These are phyloP conservation scores for Populus nigra DNA, from an alignment of 345 rosid genomes.

Conservation along the genomic window DNA sequence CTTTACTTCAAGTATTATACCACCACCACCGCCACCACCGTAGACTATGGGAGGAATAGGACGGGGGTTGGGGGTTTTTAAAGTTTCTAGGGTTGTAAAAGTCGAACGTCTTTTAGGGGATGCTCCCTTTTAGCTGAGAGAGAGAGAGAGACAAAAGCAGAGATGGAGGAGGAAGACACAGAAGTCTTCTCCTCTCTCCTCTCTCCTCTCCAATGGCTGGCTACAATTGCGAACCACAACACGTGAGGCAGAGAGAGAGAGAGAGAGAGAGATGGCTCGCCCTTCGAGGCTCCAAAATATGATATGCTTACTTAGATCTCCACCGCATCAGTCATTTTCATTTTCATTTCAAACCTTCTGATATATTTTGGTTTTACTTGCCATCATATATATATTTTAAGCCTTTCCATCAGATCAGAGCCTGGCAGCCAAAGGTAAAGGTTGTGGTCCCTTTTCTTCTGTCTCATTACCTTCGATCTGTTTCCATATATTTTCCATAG, in stretches of 20 bases:
- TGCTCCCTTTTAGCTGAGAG: too few species aligned
- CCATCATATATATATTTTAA: background rate
- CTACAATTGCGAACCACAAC: constrained; percentile 13
- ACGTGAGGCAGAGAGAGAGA: constrained; percentile 28
- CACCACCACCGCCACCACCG: too few species aligned
- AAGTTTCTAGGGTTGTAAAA: background rate
- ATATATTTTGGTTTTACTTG: background rate
- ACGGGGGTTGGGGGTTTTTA: background rate
- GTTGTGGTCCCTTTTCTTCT: background rate
- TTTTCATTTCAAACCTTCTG: background rate
- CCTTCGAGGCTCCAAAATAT: background rate
- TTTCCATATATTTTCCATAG: background rate
- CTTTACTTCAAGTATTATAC: too few species aligned
- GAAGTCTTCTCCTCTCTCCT: background rate
- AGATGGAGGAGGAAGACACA: background rate
- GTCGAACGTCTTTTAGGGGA: background rate
- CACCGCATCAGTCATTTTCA: constrained; percentile 35
- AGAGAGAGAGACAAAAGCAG: background rate
- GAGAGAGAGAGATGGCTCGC: constrained; percentile 18
- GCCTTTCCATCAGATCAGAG: background rate
- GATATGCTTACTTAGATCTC: constrained; percentile 1
- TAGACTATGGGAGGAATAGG: background rate
- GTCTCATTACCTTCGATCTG: background rate
- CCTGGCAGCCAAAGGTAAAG: background rate
- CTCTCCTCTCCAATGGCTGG: background rate